Base-by-base conservation (phyloP, 139 green algal genomes). In the Klebsormidium nitens region DNA sequence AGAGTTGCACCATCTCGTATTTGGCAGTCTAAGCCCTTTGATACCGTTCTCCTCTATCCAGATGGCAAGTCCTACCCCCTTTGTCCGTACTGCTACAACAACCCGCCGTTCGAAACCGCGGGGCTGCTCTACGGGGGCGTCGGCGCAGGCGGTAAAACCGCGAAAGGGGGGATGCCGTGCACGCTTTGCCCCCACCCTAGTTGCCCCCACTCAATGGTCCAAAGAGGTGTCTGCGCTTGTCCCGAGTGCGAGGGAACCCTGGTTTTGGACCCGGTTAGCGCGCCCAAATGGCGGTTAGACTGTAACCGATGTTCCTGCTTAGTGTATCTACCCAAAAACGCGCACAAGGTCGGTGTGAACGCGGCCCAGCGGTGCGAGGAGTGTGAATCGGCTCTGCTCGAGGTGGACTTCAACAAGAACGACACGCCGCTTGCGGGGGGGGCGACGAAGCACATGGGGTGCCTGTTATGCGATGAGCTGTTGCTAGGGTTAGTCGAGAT, bases 51-150 rank as follows among this genome's bases (percentile, higher is more conserved):
- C n/a, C n/a, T n/a, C n/a, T n/a, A n/a, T n/a, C n/a, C n/a, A 8
- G 90, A 95, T 59, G 89, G 84, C 65, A 92, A 93, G 69, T 90
- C 77, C 1, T 91, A 85, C 69, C 84, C 87, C 3, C 71, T 96
- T 2, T 96, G 90, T 75, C 90, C 90, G 36, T 90, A 85, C 58
- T 96, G 91, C 80, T 96, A 91, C 83, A 93, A 87, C 73, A 69
- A 89, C 67, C 91, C 91, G 26, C 90, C 90, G 17, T 93, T 93
- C 63, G 85, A 91, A 74, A 31, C 55, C 0, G 36, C 37, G 3
- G 37, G 8, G 5, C 19, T 34, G 3, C 28, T 50, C 17, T 36
- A 60, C 61, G 67, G 70, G 70, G 69, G 60, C 32, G 72, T 59
- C 44, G 26, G 48, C 28, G 26, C 35, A 60, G 48, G 56, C 29